phyloP scores from a whole-genome alignment of 306 rosid genomes.

The Citrullus colocynthis region DNA sequence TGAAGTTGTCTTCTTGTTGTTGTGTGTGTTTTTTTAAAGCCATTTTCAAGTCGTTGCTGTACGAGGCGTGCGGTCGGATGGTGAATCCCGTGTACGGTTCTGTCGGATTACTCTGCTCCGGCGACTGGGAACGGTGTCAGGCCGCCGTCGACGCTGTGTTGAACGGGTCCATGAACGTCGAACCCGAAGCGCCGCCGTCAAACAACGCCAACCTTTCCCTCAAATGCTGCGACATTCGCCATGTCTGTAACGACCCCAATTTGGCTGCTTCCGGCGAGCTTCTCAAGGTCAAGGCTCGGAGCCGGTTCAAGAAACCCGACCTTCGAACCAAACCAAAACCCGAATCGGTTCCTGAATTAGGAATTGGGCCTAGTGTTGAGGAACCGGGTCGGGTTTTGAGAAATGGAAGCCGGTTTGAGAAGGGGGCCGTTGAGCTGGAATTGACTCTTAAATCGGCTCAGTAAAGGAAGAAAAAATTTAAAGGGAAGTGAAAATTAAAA shows the following conservation, averaged over 20 bases:
- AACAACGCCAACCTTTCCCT: not conserved
- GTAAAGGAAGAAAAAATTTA: not conserved
- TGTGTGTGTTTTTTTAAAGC: conserved; percentile 14
- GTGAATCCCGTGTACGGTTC: conserved; percentile 57
- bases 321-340: conserved; percentile 4
- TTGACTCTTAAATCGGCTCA: conserved; percentile 5
- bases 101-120: conserved; percentile 38
- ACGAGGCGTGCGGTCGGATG: conserved; percentile 61
- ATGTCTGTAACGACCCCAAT: conserved; percentile 17
- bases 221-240: conserved; percentile 25
- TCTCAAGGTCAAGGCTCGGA: conserved; percentile 4
- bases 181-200: not conserved
- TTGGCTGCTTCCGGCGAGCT: not conserved
- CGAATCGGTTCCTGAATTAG: not conserved
- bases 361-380: not conserved
- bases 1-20: not conserved
- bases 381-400: not conserved
- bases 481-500: not conserved
- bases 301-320: conserved; percentile 21
- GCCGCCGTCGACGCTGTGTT: conserved; percentile 49
- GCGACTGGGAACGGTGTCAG: conserved; percentile 46
- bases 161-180: conserved; percentile 18
- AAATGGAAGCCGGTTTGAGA: not conserved
- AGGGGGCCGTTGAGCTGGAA: not conserved
- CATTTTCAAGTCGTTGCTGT: conserved; percentile 44